A percentile compares a stretch with the other conserved stretches of the same genome.
phyloP scores from a whole-genome alignment of 192 early-diverging fungal species.

The Entomortierella lignicola region DNA sequence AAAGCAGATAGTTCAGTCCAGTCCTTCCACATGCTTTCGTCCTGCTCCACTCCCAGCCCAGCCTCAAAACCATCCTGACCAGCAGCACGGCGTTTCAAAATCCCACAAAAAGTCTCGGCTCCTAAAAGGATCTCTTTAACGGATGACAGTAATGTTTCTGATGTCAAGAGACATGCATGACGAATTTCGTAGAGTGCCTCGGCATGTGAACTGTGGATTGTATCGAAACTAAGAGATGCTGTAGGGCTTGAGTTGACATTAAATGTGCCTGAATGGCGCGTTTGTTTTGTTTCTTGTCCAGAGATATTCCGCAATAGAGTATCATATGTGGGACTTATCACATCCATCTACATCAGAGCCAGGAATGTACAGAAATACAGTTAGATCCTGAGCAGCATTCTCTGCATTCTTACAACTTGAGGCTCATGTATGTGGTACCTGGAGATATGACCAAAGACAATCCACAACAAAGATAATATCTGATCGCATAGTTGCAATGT shows the following conservation, averaged over 20 bases:
- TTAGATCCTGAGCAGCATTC: no score
- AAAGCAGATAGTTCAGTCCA: slow-evolving; percentile 30
- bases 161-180: slow-evolving; percentile 38
- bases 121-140: slow-evolving; percentile 28
- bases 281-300: slow-evolving; percentile 12
- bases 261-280: neutral
- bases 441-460: slow-evolving; percentile 76
- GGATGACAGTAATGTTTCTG: neutral
- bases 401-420: neutral
- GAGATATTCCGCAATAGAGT: slow-evolving; percentile 37
- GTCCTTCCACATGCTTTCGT: slow-evolving; percentile 43
- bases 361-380: no score
- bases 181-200: slow-evolving; percentile 46
- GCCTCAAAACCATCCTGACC: slow-evolving; percentile 45
- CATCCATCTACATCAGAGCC: slow-evolving; percentile 48
- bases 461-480: slow-evolving; percentile 79
- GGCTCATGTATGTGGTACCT: slow-evolving; percentile 68
- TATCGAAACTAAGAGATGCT: slow-evolving; percentile 24
- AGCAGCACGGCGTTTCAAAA: slow-evolving; percentile 36
- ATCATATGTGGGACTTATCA: slow-evolving; percentile 54
- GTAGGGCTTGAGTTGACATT: neutral
- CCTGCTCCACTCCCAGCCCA: slow-evolving; percentile 24
- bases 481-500: slow-evolving; percentile 64
- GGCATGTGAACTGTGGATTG: slow-evolving; percentile 39
- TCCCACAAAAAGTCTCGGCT: slow-evolving; percentile 21